These are phyloP conservation scores for Trichosphaerium sp. DNA, from an alignment of 78 protist genomes.

Conservation along the genomic window DNA sequence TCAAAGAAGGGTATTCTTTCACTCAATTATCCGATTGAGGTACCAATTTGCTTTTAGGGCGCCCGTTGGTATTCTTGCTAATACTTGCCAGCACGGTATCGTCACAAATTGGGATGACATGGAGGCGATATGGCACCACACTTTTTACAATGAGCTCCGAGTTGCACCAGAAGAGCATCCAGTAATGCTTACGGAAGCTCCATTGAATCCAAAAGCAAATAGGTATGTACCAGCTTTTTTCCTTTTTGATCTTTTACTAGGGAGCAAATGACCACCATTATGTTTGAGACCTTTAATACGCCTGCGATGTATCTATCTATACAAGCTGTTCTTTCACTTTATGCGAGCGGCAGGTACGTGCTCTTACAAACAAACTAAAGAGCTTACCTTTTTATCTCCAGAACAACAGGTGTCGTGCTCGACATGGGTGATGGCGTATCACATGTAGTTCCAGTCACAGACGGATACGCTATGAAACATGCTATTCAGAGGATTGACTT, in stretches of 20 bases:
- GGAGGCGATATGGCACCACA: constrained; percentile 55
- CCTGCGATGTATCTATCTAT: constrained; percentile 84
- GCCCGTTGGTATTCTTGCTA: no score
- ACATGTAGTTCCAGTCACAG: constrained; percentile 66
- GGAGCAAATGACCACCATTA: constrained; percentile 44
- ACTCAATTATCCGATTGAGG: constrained; percentile 58
- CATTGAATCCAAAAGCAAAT: constrained; percentile 81
- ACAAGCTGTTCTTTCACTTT: constrained; percentile 58
- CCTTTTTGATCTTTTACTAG: no score
- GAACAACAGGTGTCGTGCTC: constrained; percentile 66
- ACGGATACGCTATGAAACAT: constrained; percentile 65
- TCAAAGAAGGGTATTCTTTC: constrained; percentile 38
- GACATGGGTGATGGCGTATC: constrained; percentile 58
- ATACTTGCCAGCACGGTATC: constrained; percentile 60
- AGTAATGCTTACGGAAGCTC: constrained; percentile 69
- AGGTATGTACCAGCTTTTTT: constrained; percentile 74
- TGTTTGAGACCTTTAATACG: constrained; percentile 88
- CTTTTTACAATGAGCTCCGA: constrained; percentile 48
- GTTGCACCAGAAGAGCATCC: constrained; percentile 61
- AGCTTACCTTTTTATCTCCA: no score
- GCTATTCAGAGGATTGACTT: constrained; percentile 25
- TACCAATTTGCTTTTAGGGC: no score
- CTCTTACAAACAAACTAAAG: no score
- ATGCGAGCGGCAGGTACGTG: constrained; percentile 31
- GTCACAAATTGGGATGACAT: constrained; percentile 58